These are phyloP conservation scores for Berberis vulgaris DNA, from an alignment of 164 flowering plant genomes.

Conservation along the genomic window DNA sequence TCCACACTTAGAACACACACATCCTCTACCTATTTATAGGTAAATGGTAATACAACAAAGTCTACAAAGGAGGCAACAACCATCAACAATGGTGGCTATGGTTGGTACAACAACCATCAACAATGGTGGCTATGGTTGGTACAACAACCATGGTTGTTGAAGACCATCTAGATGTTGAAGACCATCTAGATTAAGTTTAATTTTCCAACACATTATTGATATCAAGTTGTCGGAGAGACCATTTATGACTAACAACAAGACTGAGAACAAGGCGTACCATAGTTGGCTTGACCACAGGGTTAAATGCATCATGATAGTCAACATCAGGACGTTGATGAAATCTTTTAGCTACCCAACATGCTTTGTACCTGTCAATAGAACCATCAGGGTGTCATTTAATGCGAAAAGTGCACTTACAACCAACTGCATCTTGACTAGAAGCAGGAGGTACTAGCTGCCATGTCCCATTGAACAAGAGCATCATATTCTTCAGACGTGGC, in stretches of 20 bases:
- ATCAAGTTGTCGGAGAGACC: background rate
- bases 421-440: too few species aligned
- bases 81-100: too few species aligned
- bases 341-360: background rate
- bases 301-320: background rate
- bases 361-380: background rate
- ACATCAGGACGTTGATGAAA: background rate
- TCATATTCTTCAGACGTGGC: background rate
- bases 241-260: background rate
- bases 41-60: too few species aligned
- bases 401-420: background rate
- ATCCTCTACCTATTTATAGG: too few species aligned
- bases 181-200: too few species aligned
- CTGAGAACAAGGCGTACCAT: background rate
- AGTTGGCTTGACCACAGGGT: background rate
- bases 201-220: too few species aligned
- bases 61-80: too few species aligned
- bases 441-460: background rate
- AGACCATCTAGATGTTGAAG: too few species aligned
- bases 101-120: too few species aligned
- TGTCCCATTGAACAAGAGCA: background rate
- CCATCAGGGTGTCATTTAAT: background rate
- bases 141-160: too few species aligned
- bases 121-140: too few species aligned
- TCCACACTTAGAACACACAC: too few species aligned